phyloP scores from a whole-genome alignment of 176 grass and related monocot species.

The Oryza glumipatula region DNA sequence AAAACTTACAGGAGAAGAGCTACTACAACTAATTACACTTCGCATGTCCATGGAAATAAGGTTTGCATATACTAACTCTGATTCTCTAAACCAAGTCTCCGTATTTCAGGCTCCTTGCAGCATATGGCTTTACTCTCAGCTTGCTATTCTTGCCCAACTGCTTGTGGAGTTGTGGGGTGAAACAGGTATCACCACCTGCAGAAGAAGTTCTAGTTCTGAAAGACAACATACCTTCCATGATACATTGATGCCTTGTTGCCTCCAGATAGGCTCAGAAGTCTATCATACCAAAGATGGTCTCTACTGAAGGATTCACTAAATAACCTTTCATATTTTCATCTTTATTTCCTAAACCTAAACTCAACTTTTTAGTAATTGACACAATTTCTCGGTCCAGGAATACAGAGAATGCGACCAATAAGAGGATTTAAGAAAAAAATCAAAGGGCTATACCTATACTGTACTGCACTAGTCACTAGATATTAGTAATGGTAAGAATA shows the following conservation, averaged over 20 bases:
- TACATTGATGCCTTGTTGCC: not conserved
- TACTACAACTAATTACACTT: not conserved
- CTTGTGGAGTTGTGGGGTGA: not conserved
- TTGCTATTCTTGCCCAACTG: not conserved
- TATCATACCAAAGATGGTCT: constrained; percentile 24
- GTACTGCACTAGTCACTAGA: constrained; percentile 10
- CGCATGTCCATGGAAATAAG: not conserved
- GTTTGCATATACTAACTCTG: not conserved
- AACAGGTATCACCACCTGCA: not conserved
- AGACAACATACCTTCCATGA: not conserved
- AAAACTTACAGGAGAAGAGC: not conserved
- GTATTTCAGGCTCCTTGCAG: not conserved
- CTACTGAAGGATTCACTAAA: constrained; percentile 5
- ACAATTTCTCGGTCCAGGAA: not conserved
- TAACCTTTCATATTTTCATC: not conserved
- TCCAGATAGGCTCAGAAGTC: not conserved
- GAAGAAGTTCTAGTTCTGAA: not conserved
- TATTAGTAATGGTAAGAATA: constrained; percentile 28
- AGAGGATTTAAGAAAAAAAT: not conserved
- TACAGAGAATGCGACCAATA: not conserved
- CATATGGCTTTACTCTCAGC: not conserved
- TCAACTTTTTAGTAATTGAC: not conserved
- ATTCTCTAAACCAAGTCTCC: not conserved
- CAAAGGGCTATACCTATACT: constrained; percentile 16
- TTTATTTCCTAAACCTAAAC: constrained; percentile 31